phyloP scores from a whole-genome alignment of 192 early-diverging fungal species.

The Rhizophagus prolifer region DNA sequence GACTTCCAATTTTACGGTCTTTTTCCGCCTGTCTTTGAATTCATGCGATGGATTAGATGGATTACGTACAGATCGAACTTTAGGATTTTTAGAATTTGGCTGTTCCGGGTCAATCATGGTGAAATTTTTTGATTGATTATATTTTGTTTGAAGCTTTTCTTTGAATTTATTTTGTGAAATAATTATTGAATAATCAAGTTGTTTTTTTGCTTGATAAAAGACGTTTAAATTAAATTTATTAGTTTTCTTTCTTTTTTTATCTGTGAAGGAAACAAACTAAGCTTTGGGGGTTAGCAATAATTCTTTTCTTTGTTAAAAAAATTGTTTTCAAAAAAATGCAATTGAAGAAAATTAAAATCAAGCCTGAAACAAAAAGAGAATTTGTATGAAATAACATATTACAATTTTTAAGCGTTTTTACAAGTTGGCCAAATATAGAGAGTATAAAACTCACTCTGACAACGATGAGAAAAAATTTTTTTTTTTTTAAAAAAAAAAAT shows the following conservation, averaged over 20 bases:
- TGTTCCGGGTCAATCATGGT: too few relatives aligned
- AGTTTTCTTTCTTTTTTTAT: neutral
- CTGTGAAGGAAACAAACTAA: neutral
- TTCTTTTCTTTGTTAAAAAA: neutral
- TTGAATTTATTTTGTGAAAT: neutral
- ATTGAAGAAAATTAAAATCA: constrained; percentile 1
- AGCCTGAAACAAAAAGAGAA: neutral
- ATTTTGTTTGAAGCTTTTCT: neutral
- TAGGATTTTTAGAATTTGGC: too few relatives aligned
- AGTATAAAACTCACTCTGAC: neutral
- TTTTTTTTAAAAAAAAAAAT: too few relatives aligned
- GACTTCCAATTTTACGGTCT: neutral
- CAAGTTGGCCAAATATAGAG: neutral
- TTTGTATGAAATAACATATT: neutral
- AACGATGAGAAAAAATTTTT: too few relatives aligned
- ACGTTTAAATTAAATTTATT: neutral
- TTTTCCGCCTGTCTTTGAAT: neutral
- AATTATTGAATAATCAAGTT: neutral
- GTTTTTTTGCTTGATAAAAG: neutral
- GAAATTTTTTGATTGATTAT: neutral
- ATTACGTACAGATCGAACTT: neutral
- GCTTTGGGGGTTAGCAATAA: neutral
- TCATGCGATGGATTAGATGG: neutral
- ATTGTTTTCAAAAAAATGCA: neutral
- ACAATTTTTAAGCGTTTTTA: neutral